Base-by-base conservation (phyloP, 1,284 basidiomycete species). In the Phellopilus nigrolimitatus region DNA sequence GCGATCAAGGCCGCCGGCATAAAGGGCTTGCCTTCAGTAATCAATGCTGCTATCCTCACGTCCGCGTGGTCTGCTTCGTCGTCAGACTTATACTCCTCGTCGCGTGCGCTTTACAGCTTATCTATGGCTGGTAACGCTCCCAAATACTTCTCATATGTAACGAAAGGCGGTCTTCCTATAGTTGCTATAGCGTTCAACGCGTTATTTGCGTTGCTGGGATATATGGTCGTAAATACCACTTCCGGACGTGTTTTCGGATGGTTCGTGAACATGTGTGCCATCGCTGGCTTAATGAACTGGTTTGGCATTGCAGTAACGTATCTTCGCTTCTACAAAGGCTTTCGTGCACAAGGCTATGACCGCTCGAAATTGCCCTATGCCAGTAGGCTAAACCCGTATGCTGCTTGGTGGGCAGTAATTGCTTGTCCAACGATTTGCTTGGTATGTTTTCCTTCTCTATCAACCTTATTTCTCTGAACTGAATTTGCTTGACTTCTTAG, bases 61-160 rank as follows among this genome's bases (percentile, higher is more conserved):
- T 89, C 89, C 1, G 92, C 92, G 1, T 89, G 88, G 79, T 92
- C 89, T 4, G 90, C 92, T 3, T 89, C 87, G 2, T 87, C 82
- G 34, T 88, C 85, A 57, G 85, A 92, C 61, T 65, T 95, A 43
- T 95, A 91, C 68, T 85, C 83, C 2, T 82, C 82, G 49, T 90
- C 86, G 17, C 80, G 91, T 46, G 87, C 87, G 1, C 72, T 94
- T n/a, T 91, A 94, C 64, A 86, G 88, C 33, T 72, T 97, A 50
- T 82, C 92, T 13, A 64, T 76, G 4, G 73, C 81, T 15, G 82
- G 86, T 0, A 88, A 90, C 60, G 91, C 90, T 0, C 92, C 92
- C 0, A 75, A 64, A 40, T 66, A 92, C 49, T 93, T 97, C 69
- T 59, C 76, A 40, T 79, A 70, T 59, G 82, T 85, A 0, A 78